Evolutionary conservation across 805 yeast species (phyloP).

Genomic region (Saturnispora halmiae): DNA sequence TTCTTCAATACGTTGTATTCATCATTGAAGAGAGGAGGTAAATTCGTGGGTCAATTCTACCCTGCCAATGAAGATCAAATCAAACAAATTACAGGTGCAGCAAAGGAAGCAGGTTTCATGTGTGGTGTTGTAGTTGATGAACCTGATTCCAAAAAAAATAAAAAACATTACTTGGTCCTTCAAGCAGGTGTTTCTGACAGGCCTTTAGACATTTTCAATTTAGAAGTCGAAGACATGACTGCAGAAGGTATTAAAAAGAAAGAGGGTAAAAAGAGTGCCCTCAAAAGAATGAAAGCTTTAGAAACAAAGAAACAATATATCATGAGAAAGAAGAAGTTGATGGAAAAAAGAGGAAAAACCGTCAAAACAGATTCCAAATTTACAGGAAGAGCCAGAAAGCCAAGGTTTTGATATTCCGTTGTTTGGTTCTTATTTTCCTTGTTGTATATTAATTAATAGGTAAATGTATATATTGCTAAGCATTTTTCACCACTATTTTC

Average conservation of each 20-base stretch:
- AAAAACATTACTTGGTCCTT: constrained; percentile 81
- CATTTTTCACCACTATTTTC: not conserved
- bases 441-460: constrained; percentile 5
- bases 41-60: constrained; percentile 94
- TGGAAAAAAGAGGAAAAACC: constrained; percentile 80
- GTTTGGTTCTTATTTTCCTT: too few species aligned
- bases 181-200: constrained; percentile 78
- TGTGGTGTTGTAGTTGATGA: constrained; percentile 94
- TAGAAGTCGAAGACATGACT: constrained; percentile 61
- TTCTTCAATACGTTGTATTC: constrained; percentile 88
- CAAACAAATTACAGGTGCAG: constrained; percentile 68
- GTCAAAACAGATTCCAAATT: constrained; percentile 89
- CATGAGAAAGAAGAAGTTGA: constrained; percentile 83
- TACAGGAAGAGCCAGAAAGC: constrained; percentile 77
- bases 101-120: constrained; percentile 89
- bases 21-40: constrained; percentile 84
- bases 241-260: constrained; percentile 6
- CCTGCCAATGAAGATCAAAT: constrained; percentile 85
- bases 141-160: constrained; percentile 85
- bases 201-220: constrained; percentile 68
- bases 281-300: constrained; percentile 41
- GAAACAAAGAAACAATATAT: constrained; percentile 79
- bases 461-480: not conserved
- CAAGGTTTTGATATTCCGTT: constrained; percentile 39
- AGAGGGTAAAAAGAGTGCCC: constrained; percentile 34